These are phyloP conservation scores for Citrus cavaleriei DNA, from an alignment of 345 rosid genomes.

Conservation along the genomic window DNA sequence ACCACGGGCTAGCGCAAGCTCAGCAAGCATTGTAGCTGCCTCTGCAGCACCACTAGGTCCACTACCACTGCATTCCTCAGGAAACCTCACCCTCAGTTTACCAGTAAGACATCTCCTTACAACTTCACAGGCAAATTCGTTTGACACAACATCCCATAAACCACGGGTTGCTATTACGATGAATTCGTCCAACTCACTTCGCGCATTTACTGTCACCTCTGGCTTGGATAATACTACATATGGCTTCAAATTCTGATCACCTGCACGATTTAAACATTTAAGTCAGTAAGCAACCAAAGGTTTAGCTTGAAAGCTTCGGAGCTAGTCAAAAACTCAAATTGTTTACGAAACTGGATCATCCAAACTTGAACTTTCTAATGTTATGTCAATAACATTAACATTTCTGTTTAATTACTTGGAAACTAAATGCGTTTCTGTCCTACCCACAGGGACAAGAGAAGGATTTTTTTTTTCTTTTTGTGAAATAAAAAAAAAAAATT, in stretches of 20 bases:
- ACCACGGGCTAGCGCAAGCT: constrained; percentile 38
- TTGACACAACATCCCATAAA: constrained; percentile 40
- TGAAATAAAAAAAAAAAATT: not conserved
- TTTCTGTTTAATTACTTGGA: too few species aligned
- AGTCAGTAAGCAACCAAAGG: not conserved
- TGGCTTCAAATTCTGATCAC: constrained; percentile 32
- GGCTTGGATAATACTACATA: constrained; percentile 26
- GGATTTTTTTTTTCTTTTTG: not conserved
- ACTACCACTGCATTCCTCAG: constrained; percentile 1
- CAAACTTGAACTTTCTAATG: too few species aligned
- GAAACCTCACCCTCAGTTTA: not conserved
- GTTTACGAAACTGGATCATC: too few species aligned
- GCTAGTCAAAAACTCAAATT: not conserved
- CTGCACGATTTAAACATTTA: constrained; percentile 8
- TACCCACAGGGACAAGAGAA: not conserved
- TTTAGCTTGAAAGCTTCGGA: not conserved
- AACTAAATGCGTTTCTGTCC: not conserved
- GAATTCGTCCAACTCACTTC: constrained; percentile 25
- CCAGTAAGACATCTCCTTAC: constrained; percentile 21
- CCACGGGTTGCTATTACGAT: constrained; percentile 33
- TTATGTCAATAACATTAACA: too few species aligned
- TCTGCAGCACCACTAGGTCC: constrained; percentile 1
- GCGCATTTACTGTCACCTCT: constrained; percentile 23
- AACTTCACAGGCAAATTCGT: constrained; percentile 32
- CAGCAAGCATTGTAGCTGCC: constrained; percentile 28